These are phyloP conservation scores for sorghum (Sorghum bicolor) DNA, from an alignment of 176 grass and related monocot genomes.

Conservation along the genomic window DNA sequence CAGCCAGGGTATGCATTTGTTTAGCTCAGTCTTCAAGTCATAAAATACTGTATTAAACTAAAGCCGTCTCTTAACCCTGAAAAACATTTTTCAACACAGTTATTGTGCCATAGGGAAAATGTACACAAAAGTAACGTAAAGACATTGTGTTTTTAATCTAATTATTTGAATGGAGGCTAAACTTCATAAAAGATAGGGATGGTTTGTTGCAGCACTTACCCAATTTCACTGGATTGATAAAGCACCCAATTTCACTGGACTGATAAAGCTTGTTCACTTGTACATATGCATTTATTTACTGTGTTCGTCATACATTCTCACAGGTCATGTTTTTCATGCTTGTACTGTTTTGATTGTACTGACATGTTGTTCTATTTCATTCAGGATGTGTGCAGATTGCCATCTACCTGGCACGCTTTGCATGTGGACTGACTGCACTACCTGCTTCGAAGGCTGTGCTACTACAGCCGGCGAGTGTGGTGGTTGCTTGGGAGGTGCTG, in stretches of 20 bases:
- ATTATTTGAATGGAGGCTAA: not conserved
- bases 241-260: not conserved
- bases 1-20: conserved; percentile 74
- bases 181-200: not conserved
- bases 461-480: conserved; percentile 79
- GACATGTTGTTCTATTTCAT: conserved; percentile 38
- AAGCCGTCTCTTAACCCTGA: not conserved
- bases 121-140: not conserved
- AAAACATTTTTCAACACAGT: not conserved
- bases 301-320: not conserved
- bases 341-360: not conserved
- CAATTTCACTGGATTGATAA: not conserved
- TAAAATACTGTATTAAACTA: not conserved
- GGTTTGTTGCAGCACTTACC: not conserved
- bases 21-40: not conserved
- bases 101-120: not conserved
- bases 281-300: not conserved
- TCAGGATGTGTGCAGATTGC: conserved; percentile 88
- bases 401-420: conserved; percentile 87
- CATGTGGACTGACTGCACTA: conserved; percentile 92
- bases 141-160: not conserved
- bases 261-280: not conserved
- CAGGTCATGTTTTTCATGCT: not conserved
- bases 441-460: conserved; percentile 86
- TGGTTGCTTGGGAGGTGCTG: conserved; percentile 82